Conservation (phyloP, 2,329 filamentous ascomycete genomes). For the Exophiala calicioides region DNA sequence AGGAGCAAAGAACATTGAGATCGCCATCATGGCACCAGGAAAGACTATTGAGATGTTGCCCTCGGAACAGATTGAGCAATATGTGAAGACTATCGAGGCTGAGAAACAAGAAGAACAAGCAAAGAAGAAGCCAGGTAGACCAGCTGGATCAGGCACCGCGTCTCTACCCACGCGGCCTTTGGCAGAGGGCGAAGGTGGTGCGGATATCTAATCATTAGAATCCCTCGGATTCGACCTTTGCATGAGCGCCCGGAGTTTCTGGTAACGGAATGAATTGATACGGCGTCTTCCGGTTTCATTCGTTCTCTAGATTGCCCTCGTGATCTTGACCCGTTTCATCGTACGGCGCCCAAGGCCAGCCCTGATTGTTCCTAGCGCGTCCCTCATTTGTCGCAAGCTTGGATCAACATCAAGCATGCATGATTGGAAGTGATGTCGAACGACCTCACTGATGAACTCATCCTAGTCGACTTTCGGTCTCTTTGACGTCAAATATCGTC, state of each 20-base stretch:
- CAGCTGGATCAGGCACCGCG: slow-evolving; percentile 50
- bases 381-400: background rate
- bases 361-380: background rate
- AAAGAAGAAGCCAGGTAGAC: slow-evolving; percentile 85
- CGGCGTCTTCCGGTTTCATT: slow-evolving; percentile 2
- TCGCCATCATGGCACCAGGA: slow-evolving; percentile 94
- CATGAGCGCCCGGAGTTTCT: slow-evolving; percentile 31
- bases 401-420: background rate
- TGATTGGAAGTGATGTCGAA: no score
- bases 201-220: slow-evolving; percentile 19
- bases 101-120: slow-evolving; percentile 99
- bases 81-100: slow-evolving; percentile 98
- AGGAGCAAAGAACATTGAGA: slow-evolving; percentile 99
- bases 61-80: slow-evolving; percentile 92
- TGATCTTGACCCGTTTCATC: background rate
- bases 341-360: background rate
- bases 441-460: no score
- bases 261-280: slow-evolving; percentile 19
- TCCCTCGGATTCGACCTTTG: slow-evolving; percentile 11
- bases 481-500: slow-evolving; percentile 74
- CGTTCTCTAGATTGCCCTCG: background rate
- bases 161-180: slow-evolving; percentile 67
- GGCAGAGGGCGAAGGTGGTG: slow-evolving; percentile 45
- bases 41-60: slow-evolving; percentile 91
- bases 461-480: slow-evolving; percentile 73